Conservation (phyloP, 495 filamentous ascomycete genomes). For the Xylona heveae region DNA sequence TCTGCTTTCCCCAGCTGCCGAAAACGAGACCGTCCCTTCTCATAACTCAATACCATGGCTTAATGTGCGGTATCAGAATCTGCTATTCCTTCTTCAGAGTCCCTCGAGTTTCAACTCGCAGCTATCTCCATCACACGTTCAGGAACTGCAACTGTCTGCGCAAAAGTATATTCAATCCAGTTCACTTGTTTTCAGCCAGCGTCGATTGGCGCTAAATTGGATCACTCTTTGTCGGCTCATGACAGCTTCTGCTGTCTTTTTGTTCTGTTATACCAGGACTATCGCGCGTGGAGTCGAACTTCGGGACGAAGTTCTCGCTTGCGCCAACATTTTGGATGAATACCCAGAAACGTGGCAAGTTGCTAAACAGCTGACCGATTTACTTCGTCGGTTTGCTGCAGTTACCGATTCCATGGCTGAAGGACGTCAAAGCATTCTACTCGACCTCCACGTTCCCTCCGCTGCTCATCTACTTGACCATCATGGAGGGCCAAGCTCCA, state of each 20-base stretch:
- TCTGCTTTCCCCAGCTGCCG: slow-evolving; percentile 10
- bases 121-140: slow-evolving; percentile 3
- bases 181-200: slow-evolving; percentile 11
- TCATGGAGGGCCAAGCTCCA: no score
- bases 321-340: not conserved
- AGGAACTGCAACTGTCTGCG: slow-evolving; percentile 10
- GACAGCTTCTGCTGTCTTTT: slow-evolving; percentile 6
- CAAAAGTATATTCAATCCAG: slow-evolving; percentile 13
- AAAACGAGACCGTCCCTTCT: slow-evolving; percentile 12
- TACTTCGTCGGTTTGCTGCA: not conserved
- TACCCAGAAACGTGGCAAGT: not conserved
- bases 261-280: slow-evolving; percentile 5
- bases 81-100: slow-evolving; percentile 10
- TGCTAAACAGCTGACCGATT: not conserved
- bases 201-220: slow-evolving; percentile 13
- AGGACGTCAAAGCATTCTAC: no score
- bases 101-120: slow-evolving; percentile 6
- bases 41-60: slow-evolving; percentile 14
- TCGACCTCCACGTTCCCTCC: no score
- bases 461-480: no score
- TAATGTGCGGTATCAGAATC: slow-evolving; percentile 13
- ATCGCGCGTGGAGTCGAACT: not conserved
- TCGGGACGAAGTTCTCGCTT: not conserved
- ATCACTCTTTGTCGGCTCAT: slow-evolving; percentile 11
- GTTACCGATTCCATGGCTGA: no score